Percentiles rank a stretch among this genome's conserved stretches.
Evolutionary conservation across 139 green algal species (phyloP).

Genomic region (Volvox africanus): DNA sequence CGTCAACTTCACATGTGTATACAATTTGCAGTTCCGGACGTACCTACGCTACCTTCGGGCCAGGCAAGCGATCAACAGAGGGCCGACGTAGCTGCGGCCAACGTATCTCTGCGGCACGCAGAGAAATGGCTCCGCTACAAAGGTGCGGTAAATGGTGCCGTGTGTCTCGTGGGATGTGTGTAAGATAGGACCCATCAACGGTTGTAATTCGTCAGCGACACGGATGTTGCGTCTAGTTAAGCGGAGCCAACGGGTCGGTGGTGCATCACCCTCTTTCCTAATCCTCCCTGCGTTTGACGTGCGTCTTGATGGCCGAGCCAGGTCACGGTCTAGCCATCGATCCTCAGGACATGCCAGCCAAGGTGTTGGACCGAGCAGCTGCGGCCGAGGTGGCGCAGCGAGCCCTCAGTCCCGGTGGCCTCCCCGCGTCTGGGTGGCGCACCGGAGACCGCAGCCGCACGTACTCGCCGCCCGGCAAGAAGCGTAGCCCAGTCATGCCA

Average conservation of each 20-base stretch:
- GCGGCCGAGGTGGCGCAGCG: neutral
- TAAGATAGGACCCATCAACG: too few species aligned
- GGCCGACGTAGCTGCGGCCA: neutral
- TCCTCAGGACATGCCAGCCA: slow-evolving; percentile 20
- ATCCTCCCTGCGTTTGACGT: too few species aligned
- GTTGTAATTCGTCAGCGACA: too few species aligned
- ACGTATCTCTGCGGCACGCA: neutral
- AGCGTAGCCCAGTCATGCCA: slow-evolving; percentile 30
- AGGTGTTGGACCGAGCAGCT: neutral
- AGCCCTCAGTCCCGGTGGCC: neutral
- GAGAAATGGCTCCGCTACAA: slow-evolving; percentile 17
- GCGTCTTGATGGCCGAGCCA: neutral
- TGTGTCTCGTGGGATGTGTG: too few species aligned
- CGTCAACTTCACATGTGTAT: too few species aligned
- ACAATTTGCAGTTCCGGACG: neutral
- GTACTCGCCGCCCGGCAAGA: slow-evolving; percentile 48
- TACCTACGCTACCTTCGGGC: neutral
- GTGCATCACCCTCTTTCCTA: too few species aligned
- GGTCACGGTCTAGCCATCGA: neutral
- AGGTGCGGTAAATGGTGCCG: neutral
- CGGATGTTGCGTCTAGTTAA: too few species aligned
- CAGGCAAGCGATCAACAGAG: neutral
- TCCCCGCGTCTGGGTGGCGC: slow-evolving; percentile 6
- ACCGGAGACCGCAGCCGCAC: slow-evolving; percentile 10
- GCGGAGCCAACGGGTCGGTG: too few species aligned